phyloP scores from a whole-genome alignment of 495 filamentous ascomycete genomes.

The Aspergillus affinis region DNA sequence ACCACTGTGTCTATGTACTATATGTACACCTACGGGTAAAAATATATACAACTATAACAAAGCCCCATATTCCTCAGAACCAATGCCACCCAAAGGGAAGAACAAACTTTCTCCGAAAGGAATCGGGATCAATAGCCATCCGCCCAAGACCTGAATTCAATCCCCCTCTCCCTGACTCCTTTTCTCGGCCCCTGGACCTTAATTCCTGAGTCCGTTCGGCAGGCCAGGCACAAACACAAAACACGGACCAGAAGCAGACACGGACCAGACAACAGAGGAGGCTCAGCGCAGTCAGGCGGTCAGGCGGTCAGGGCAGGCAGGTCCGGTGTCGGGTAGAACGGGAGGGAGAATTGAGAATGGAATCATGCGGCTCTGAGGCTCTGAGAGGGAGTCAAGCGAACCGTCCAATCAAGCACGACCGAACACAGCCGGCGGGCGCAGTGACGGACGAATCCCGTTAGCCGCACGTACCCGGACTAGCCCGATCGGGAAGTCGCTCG shows the following conservation, averaged over 20 bases:
- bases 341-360: too few species aligned
- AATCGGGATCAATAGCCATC: neutral
- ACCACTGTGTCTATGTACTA: too few species aligned
- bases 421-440: neutral
- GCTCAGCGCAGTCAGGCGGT: neutral
- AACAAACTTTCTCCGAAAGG: neutral
- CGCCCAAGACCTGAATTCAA: neutral
- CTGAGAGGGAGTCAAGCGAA: neutral
- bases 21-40: neutral
- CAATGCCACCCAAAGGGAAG: neutral
- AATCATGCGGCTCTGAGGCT: neutral
- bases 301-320: too few species aligned
- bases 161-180: neutral
- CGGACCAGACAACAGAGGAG: too few species aligned
- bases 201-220: neutral
- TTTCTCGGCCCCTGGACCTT: neutral
- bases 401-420: neutral
- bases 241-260: neutral
- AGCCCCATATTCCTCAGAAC: neutral
- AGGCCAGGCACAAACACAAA: neutral
- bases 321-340: neutral
- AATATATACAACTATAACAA: neutral
- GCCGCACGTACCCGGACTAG: neutral
- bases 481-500: neutral
- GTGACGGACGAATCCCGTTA: too few species aligned